Base-by-base conservation (phyloP, 345 rosid species). In the Cardiospermum halicacabum region DNA sequence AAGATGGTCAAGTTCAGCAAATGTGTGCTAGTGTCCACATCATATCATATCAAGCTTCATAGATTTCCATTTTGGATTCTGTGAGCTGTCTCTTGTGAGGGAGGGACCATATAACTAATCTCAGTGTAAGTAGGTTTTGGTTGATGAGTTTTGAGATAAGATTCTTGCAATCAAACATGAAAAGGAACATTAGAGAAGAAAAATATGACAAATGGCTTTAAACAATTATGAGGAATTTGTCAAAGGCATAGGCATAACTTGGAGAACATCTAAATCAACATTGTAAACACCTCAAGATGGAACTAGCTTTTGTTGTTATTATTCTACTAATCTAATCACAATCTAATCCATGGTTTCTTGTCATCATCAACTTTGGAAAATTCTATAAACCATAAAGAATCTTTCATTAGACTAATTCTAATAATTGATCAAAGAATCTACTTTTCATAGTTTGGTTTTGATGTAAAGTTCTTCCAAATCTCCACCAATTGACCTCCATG, bases 321-420 rank as follows among this genome's bases (percentile, higher is more conserved):
- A 34, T 34, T 42, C 18, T 42, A 15, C 6, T 42, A 42, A 12
- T 42, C 3, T 13, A 12, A 42, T 42, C n/a, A 40, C 16, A 42
- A 12, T 40, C 2, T 9, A 43, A 43, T 43, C 49, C 16, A 2
- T 13, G 62, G 56, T 60, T 68, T 76, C 76, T 71, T 62, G 71
- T 69, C 73, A 73, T 67, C 55, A 45, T 57, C 74, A 69, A 66
- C 71, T 47, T 27, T 0, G 58, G 48, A 62, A 72, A 68, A 54
- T 70, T 78, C 39, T 34, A 58, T 4, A 12, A 54, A 48, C 59
- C 58, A 61, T 43, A 60, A n/a, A 65, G 66, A 64, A 71, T 56
- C 69, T 51, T 10, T 58, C 58, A 24, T 55, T 42, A 54, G 26
- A 19, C 16, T 50, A 2, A 21, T 28, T 43, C 50, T 61, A 15